Percentiles rank a stretch among this genome's conserved stretches.
Conservation (phyloP, 352 stramenopile species). For the Pythium inflatum region DNA sequence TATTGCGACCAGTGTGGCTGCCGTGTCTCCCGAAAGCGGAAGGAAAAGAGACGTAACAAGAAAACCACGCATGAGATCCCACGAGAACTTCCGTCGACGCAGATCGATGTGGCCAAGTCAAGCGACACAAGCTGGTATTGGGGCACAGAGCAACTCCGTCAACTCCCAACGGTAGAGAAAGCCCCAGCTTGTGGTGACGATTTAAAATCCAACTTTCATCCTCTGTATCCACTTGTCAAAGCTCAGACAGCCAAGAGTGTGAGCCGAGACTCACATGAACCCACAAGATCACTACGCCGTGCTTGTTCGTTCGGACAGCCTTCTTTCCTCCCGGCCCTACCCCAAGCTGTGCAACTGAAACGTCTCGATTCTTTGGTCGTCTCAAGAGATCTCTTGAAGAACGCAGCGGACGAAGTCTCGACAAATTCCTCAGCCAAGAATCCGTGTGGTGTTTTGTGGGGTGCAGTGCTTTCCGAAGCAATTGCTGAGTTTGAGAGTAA, state of each 20-base stretch:
- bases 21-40: slow-evolving; percentile 3
- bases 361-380: background rate
- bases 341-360: background rate
- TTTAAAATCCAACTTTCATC: background rate
- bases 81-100: no score
- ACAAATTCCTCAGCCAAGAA: background rate
- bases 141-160: slow-evolving; percentile 1
- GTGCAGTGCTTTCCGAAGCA: slow-evolving; percentile 18
- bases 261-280: background rate
- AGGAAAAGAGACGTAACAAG: background rate
- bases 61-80: background rate
- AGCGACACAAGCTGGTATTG: slow-evolving; percentile 18
- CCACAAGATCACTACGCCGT: background rate
- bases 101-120: background rate
- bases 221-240: background rate
- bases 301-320: background rate
- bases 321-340: background rate
- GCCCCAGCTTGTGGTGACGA: background rate
- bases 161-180: background rate
- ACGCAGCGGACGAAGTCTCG: no score
- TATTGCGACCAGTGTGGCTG: slow-evolving; percentile 36
- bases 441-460: slow-evolving; percentile 22
- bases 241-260: background rate
- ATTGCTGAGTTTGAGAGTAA: slow-evolving; percentile 41
- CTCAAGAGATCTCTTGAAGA: no score